phyloP scores from a whole-genome alignment of 2,329 filamentous ascomycete species.

The Penicillium janthinellum region DNA sequence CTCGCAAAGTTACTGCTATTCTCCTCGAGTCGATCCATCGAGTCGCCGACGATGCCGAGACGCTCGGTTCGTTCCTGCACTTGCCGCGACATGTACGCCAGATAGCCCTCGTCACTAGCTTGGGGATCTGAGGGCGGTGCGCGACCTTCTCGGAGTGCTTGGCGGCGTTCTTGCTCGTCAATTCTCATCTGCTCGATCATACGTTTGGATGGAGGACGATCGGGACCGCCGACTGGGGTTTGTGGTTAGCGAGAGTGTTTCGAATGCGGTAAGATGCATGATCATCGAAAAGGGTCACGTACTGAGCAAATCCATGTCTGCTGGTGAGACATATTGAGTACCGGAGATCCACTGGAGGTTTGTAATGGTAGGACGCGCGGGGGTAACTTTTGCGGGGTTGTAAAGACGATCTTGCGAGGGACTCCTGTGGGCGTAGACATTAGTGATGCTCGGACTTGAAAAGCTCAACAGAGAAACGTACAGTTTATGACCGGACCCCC shows the following conservation, averaged over 20 bases:
- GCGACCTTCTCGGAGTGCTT: conserved; percentile 41
- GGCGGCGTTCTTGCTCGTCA: conserved; percentile 64
- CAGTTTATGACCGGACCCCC: conserved; percentile 71
- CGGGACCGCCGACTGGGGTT: conserved; percentile 71
- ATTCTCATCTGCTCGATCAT: conserved; percentile 79
- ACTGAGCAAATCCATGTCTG: conserved; percentile 84
- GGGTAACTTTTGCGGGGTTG: conserved; percentile 73
- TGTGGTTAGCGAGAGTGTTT: conserved; percentile 5
- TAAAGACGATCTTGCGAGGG: conserved; percentile 69
- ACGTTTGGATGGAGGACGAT: conserved; percentile 82
- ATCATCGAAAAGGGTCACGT: conserved; percentile 22
- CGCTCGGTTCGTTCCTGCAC: conserved; percentile 89
- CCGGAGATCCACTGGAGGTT: conserved; percentile 96
- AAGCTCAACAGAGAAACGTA: conserved; percentile 47
- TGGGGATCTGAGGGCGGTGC: conserved; percentile 31
- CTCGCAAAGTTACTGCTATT: conserved; percentile 82
- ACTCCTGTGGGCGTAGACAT: conserved; percentile 37
- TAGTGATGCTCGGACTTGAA: conserved; percentile 14
- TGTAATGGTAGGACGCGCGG: conserved; percentile 86
- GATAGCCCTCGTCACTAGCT: conserved; percentile 65
- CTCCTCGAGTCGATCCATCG: conserved; percentile 78
- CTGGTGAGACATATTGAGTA: conserved; percentile 83
- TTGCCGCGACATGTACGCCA: conserved; percentile 81
- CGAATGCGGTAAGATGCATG: not conserved
- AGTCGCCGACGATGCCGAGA: conserved; percentile 78